A percentile compares a stretch with the other conserved stretches of the same genome.
Conservation (phyloP, 345 rosid genomes). For the Moricandia arvensis region DNA sequence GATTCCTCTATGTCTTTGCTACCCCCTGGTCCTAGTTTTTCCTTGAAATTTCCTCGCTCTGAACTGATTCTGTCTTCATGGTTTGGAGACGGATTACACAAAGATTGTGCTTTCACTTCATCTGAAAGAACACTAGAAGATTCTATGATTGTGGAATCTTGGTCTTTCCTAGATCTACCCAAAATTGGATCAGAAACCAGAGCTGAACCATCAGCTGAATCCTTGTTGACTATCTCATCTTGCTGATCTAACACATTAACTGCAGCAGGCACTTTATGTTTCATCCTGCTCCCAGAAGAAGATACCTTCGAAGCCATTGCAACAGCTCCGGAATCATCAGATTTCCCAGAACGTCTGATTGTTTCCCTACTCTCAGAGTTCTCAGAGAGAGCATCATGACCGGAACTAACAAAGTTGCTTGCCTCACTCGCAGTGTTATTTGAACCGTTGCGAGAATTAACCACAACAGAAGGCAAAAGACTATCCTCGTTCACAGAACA, state of each 20-base stretch:
- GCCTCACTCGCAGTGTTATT: constrained; percentile 54
- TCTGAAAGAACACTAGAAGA: constrained; percentile 8
- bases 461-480: constrained; percentile 29
- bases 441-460: constrained; percentile 24
- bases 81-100: constrained; percentile 18
- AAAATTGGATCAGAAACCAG: constrained; percentile 45
- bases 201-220: constrained; percentile 31
- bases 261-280: constrained; percentile 37
- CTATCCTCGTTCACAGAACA: constrained; percentile 53
- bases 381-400: constrained; percentile 58
- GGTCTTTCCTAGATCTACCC: constrained; percentile 41
- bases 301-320: constrained; percentile 37
- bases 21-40: constrained; percentile 39
- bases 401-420: constrained; percentile 55
- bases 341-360: constrained; percentile 40
- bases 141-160: constrained; percentile 39
- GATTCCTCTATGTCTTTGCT: constrained; percentile 34
- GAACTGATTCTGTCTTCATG: constrained; percentile 21
- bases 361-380: constrained; percentile 62
- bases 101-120: constrained; percentile 34
- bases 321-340: constrained; percentile 45
- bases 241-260: constrained; percentile 43
- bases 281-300: constrained; percentile 36
- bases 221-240: constrained; percentile 45
- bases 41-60: constrained; percentile 20